Percentiles rank a stretch among this genome's conserved stretches.
phyloP scores from a whole-genome alignment of 23 red algal species.

The Pyropia yezoensis region DNA sequence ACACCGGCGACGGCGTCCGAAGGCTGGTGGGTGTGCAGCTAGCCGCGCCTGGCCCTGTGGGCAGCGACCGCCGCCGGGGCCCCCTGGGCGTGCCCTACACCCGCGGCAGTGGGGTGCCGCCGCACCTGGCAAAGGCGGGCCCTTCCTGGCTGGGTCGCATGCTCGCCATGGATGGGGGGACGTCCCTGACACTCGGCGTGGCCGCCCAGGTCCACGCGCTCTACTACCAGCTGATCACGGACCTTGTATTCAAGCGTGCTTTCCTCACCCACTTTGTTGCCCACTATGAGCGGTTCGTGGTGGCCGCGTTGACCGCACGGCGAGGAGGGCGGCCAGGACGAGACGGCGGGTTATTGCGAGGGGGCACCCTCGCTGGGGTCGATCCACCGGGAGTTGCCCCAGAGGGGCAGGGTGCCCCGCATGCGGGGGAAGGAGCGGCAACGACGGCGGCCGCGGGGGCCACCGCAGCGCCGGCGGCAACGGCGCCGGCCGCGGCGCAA shows the following conservation, averaged over 20 bases:
- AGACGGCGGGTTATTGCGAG: too few relatives aligned
- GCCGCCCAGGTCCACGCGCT: constrained; percentile 25
- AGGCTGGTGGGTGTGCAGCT: constrained; percentile 18
- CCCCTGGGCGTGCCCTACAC: too few relatives aligned
- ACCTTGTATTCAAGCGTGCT: constrained; percentile 50
- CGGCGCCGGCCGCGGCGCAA: too few relatives aligned
- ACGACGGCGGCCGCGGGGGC: too few relatives aligned
- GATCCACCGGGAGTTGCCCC: too few relatives aligned
- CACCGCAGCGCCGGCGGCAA: too few relatives aligned
- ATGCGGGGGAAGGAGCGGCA: too few relatives aligned
- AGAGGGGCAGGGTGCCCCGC: too few relatives aligned
- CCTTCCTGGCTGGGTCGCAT: constrained; percentile 36
- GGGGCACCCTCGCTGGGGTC: too few relatives aligned
- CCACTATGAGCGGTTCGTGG: constrained; percentile 54
- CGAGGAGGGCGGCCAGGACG: not conserved
- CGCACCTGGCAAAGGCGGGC: too few relatives aligned
- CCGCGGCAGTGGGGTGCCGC: too few relatives aligned
- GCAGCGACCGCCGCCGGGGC: not conserved
- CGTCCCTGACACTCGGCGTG: constrained; percentile 2
- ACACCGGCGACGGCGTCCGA: constrained; percentile 53
- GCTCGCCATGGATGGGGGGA: constrained; percentile 43
- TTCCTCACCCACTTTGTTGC: constrained; percentile 43
- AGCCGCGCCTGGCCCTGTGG: not conserved
- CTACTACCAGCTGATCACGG: constrained; percentile 74
- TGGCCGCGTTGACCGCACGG: constrained; percentile 6